Conservation (phyloP, 345 rosid species). For the Salix udensis region DNA sequence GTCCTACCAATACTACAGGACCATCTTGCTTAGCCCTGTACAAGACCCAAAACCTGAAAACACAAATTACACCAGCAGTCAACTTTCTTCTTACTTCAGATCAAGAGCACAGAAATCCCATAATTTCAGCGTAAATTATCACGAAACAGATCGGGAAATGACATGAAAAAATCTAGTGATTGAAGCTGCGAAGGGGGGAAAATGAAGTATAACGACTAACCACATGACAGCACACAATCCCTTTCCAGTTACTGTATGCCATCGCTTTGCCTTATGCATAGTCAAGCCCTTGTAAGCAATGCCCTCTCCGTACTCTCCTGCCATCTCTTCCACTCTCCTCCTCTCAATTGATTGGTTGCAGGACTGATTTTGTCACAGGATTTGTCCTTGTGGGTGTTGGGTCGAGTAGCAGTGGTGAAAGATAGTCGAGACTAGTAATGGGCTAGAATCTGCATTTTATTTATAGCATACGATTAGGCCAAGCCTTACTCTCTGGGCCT, state of each 20-base stretch:
- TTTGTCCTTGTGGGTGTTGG: not conserved
- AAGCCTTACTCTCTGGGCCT: not conserved
- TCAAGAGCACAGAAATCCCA: not conserved
- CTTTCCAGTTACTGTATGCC: slow-evolving; percentile 84
- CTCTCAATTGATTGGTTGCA: not conserved
- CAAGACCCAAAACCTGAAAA: slow-evolving; percentile 87
- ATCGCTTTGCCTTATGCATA: slow-evolving; percentile 71
- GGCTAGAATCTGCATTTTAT: not conserved
- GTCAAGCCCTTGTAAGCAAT: slow-evolving; percentile 68
- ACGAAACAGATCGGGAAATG: not conserved
- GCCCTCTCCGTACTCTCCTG: slow-evolving; percentile 68
- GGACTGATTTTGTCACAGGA: not conserved
- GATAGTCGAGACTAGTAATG: not conserved
- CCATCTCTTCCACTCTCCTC: slow-evolving; percentile 37
- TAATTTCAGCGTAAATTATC: not conserved
- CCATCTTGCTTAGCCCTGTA: slow-evolving; percentile 96
- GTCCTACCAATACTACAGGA: slow-evolving; percentile 83
- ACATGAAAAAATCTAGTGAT: not conserved
- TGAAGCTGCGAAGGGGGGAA: not conserved
- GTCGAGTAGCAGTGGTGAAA: not conserved
- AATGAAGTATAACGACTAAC: slow-evolving; percentile 23
- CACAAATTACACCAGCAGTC: not conserved
- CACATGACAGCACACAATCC: slow-evolving; percentile 91
- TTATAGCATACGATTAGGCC: not conserved
- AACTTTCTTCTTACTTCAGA: not conserved